Conservation (phyloP, 768 basidiomycete species). For the Leccinellum albellum region DNA sequence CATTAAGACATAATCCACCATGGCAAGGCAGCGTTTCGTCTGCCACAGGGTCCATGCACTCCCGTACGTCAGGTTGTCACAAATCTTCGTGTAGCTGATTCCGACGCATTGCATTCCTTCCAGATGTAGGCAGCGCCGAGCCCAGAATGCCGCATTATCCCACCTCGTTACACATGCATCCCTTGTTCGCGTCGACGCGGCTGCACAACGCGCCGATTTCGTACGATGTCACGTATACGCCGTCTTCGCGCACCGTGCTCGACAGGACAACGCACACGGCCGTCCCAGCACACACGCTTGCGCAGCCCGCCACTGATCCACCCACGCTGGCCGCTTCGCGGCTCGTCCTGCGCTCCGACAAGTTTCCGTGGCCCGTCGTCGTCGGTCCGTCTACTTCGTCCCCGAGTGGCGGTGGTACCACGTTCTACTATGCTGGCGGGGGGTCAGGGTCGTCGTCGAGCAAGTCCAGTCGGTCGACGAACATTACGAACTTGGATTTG, state of each 20-base stretch:
- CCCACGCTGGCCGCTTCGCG: slow-evolving; percentile 42
- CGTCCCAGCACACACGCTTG: slow-evolving; percentile 52
- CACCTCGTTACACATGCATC: slow-evolving; percentile 56
- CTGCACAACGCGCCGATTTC: slow-evolving; percentile 58
- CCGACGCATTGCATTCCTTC: not conserved
- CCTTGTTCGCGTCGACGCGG: slow-evolving; percentile 54
- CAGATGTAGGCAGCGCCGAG: slow-evolving; percentile 25
- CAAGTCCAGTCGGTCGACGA: slow-evolving; percentile 22
- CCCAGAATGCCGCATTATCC: slow-evolving; percentile 19
- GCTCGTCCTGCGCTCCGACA: slow-evolving; percentile 51
- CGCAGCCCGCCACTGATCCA: slow-evolving; percentile 64
- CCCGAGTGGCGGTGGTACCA: slow-evolving; percentile 14
- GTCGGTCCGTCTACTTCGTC: slow-evolving; percentile 37
- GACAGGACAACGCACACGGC: slow-evolving; percentile 52
- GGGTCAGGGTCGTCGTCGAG: slow-evolving; percentile 12
- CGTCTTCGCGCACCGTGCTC: slow-evolving; percentile 54
- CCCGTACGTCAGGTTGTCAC: slow-evolving; percentile 34
- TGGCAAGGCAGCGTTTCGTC: slow-evolving; percentile 44
- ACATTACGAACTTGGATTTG: slow-evolving; percentile 61
- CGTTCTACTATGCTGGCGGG: slow-evolving; percentile 23
- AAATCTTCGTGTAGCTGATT: slow-evolving; percentile 1
- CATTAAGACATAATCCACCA: slow-evolving; percentile 43
- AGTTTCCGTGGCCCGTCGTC: slow-evolving; percentile 60
- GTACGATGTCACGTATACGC: slow-evolving; percentile 55
- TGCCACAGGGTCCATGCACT: slow-evolving; percentile 35